A percentile compares a stretch with the other conserved stretches of the same genome.
phyloP scores from a whole-genome alignment of 306 rosid genomes.

The Erythrophleum fordii region DNA sequence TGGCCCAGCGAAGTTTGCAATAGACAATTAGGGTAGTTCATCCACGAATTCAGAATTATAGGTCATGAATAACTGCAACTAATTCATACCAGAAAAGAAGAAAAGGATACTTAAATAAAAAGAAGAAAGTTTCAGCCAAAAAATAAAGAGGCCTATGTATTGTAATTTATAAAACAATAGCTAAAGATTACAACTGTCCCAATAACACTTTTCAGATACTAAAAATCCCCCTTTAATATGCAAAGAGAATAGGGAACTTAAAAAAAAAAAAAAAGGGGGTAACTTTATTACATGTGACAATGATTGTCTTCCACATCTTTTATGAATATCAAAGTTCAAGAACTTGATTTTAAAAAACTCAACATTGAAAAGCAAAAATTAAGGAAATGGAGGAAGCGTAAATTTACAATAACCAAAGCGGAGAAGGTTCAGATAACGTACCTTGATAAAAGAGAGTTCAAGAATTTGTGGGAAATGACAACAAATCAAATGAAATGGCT shows the following conservation, averaged over 20 bases:
- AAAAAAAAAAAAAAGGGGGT: not conserved
- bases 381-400: conserved; percentile 1
- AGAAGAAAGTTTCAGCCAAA: not conserved
- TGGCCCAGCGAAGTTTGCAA: not conserved
- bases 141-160: not conserved
- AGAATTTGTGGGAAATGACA: conserved; percentile 29
- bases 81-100: not conserved
- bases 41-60: not conserved
- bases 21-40: not conserved
- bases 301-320: conserved; percentile 18
- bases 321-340: not conserved
- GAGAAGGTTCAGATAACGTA: conserved; percentile 43
- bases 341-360: conserved; percentile 22
- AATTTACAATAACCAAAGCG: conserved; percentile 25
- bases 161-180: not conserved
- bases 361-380: not conserved
- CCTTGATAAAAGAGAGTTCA: conserved; percentile 54
- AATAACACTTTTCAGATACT: not conserved
- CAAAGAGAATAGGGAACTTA: not conserved
- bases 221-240: conserved; percentile 9
- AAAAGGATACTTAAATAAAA: not conserved
- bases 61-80: not conserved
- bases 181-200: not conserved
- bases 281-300: conserved; percentile 22
- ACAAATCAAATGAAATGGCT: conserved; percentile 27